Percentiles rank a stretch among this genome's conserved stretches.
phyloP scores from a whole-genome alignment of 1,139 yeast genomes.

The Diutina scorzettiae region DNA sequence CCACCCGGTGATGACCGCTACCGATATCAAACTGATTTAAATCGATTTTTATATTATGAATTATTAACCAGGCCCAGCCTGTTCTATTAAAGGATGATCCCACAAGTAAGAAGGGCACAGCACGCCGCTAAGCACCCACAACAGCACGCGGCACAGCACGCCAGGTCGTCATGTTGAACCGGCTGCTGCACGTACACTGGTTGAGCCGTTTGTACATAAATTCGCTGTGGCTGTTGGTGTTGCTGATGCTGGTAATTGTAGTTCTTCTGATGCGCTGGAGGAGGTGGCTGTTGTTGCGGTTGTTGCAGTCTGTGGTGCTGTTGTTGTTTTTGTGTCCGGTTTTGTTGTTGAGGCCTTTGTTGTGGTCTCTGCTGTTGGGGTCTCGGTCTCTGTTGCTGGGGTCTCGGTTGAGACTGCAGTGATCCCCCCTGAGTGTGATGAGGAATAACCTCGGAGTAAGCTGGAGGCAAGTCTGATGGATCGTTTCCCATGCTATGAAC shows the following conservation, averaged over 20 bases:
- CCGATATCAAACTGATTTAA: too few relatives aligned
- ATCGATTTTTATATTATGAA: too few relatives aligned
- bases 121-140: constrained; percentile 3
- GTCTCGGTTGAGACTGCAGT: background rate
- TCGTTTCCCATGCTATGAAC: background rate
- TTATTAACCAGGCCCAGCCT: too few relatives aligned
- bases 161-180: background rate
- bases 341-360: background rate
- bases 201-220: background rate
- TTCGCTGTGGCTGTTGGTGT: constrained; percentile 1
- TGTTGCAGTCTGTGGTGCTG: background rate
- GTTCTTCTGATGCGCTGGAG: background rate
- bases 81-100: constrained; percentile 1
- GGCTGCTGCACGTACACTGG: constrained; percentile 4
- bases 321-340: background rate
- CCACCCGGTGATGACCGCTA: background rate
- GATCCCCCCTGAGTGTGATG: background rate
- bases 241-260: background rate
- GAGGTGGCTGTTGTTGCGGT: background rate
- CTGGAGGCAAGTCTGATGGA: background rate
- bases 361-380: background rate
- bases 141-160: constrained; percentile 1
- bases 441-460: background rate
- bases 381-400: background rate
- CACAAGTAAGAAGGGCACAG: constrained; percentile 5